A percentile compares a stretch with the other conserved stretches of the same genome.
These are phyloP conservation scores for Ophiocordyceps australis DNA, from an alignment of 2,329 filamentous ascomycete genomes.

Conservation along the genomic window DNA sequence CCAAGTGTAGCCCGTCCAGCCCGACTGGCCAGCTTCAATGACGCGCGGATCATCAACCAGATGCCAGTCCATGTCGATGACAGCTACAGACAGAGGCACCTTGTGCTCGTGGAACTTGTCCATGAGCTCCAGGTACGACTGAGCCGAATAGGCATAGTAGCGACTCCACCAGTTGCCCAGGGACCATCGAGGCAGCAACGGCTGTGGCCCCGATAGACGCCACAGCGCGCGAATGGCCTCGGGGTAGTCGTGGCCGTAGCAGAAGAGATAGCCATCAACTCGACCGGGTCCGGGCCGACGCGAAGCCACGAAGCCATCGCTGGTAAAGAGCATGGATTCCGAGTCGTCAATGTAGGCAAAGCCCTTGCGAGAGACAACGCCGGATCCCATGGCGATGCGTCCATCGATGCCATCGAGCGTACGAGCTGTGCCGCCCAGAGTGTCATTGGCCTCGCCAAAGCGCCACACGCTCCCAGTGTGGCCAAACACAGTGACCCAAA, in stretches of 20 bases:
- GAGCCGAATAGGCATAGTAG: slow-evolving; percentile 36
- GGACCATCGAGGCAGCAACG: slow-evolving; percentile 34
- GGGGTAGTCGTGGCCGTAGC: slow-evolving; percentile 37
- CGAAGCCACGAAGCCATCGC: slow-evolving; percentile 29
- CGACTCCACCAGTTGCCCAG: slow-evolving; percentile 50
- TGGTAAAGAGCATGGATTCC: slow-evolving; percentile 35
- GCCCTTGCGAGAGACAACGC: slow-evolving; percentile 30
- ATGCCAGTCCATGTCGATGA: slow-evolving; percentile 53
- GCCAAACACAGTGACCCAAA: slow-evolving; percentile 23
- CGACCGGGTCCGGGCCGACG: slow-evolving; percentile 20
- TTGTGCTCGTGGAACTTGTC: slow-evolving; percentile 29
- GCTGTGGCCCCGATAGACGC: slow-evolving; percentile 34
- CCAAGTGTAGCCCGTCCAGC: slow-evolving; percentile 7
- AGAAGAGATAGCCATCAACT: slow-evolving; percentile 40
- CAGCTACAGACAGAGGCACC: slow-evolving; percentile 39
- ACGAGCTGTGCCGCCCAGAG: slow-evolving; percentile 28
- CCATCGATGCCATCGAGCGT: slow-evolving; percentile 37
- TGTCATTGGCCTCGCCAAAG: slow-evolving; percentile 24
- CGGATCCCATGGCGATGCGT: slow-evolving; percentile 25
- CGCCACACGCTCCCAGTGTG: slow-evolving; percentile 24
- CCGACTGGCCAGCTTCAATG: slow-evolving; percentile 32
- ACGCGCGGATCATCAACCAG: slow-evolving; percentile 26
- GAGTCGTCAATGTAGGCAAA: slow-evolving; percentile 35
- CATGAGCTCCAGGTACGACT: slow-evolving; percentile 38
- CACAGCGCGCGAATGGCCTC: slow-evolving; percentile 35